These are phyloP conservation scores for Calocybe gangraenosa DNA, from an alignment of 768 basidiomycete genomes.

Conservation along the genomic window DNA sequence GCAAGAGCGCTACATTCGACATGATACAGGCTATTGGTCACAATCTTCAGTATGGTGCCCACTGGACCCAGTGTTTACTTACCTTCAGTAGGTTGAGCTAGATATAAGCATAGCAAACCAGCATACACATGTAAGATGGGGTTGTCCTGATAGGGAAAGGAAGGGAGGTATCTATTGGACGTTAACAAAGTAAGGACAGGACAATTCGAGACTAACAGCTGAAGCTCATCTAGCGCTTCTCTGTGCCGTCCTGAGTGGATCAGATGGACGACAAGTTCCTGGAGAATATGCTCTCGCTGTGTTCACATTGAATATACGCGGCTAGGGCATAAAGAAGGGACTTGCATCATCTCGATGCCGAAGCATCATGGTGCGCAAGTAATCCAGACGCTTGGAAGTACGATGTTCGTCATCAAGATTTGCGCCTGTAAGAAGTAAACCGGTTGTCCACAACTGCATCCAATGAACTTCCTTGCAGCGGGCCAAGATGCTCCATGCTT, in stretches of 20 bases:
- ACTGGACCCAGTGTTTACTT: conserved; percentile 2
- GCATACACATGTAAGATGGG: conserved; percentile 79
- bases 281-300: conserved; percentile 72
- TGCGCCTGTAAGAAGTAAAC: conserved; percentile 50
- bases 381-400: conserved; percentile 44
- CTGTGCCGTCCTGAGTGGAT: conserved; percentile 53
- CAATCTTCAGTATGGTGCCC: conserved; percentile 1
- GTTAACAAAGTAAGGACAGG: conserved; percentile 2
- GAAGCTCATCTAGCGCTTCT: conserved; percentile 80
- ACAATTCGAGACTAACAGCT: conserved; percentile 54
- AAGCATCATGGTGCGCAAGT: conserved; percentile 67
- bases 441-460: conserved; percentile 67
- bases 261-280: conserved; percentile 69
- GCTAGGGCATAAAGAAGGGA: background rate
- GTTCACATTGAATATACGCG: conserved; percentile 2
- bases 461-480: conserved; percentile 78
- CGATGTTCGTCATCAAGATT: conserved; percentile 23
- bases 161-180: conserved; percentile 68
- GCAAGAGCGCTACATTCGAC: conserved; percentile 33
- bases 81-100: conserved; percentile 38
- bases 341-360: conserved; percentile 64
- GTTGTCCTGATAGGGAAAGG: conserved; percentile 84
- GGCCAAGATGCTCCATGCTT: conserved; percentile 70
- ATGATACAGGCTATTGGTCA: conserved; percentile 4
- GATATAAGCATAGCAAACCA: conserved; percentile 65